These are phyloP conservation scores for Coemansia reversa DNA, from an alignment of 192 early-diverging fungal species.

Conservation along the genomic window DNA sequence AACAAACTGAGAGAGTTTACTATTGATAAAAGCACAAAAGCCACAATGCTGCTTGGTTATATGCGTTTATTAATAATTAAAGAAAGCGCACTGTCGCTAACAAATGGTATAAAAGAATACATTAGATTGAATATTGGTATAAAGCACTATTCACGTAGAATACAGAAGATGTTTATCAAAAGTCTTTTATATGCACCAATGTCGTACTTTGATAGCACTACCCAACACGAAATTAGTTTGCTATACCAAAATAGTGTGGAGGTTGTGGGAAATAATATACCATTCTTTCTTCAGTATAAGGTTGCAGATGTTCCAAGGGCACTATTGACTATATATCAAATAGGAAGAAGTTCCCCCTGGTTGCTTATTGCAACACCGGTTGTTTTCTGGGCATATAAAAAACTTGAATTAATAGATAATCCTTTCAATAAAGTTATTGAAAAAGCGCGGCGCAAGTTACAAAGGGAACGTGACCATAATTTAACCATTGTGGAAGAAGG, in stretches of 20 bases:
- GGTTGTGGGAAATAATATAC: background rate
- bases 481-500: slow-evolving; percentile 55
- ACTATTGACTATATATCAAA: background rate
- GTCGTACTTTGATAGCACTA: background rate
- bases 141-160: too few relatives aligned
- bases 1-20: too few relatives aligned
- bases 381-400: background rate
- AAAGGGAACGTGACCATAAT: too few relatives aligned
- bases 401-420: background rate
- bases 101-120: too few relatives aligned
- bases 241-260: background rate
- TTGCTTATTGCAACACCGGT: slow-evolving; percentile 11
- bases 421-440: too few relatives aligned
- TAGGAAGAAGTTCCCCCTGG: background rate
- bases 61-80: too few relatives aligned
- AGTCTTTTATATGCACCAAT: background rate
- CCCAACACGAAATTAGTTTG: background rate
- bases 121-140: too few relatives aligned
- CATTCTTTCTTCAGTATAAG: background rate
- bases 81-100: too few relatives aligned
- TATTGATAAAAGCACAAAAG: too few relatives aligned
- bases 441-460: too few relatives aligned
- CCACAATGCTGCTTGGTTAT: too few relatives aligned
- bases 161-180: background rate
- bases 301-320: background rate